phyloP scores from a whole-genome alignment of 805 yeast species.

The Nakazawaea sp. region DNA sequence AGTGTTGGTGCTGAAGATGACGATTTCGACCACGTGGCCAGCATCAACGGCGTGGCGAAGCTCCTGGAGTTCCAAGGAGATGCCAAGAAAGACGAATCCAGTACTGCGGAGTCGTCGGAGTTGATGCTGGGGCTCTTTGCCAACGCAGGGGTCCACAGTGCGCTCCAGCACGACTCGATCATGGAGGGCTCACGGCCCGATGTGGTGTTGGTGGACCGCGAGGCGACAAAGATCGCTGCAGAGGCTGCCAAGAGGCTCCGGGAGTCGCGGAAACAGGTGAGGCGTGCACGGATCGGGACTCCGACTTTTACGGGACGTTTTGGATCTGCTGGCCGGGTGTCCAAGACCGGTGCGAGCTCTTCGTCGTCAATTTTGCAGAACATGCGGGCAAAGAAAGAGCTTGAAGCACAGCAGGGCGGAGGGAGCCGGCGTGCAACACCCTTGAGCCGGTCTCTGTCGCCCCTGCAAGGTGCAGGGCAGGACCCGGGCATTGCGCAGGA shows the following conservation, averaged over 20 bases:
- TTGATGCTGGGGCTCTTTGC: slow-evolving; percentile 74
- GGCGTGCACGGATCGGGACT: slow-evolving; percentile 51
- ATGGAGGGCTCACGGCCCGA: slow-evolving; percentile 52
- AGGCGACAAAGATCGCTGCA: slow-evolving; percentile 52
- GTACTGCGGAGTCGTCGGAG: slow-evolving; percentile 52
- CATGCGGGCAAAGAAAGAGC: slow-evolving; percentile 36
- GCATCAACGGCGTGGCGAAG: slow-evolving; percentile 66
- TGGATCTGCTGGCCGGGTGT: slow-evolving; percentile 69
- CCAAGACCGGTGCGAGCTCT: slow-evolving; percentile 18
- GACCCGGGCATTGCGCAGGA: too few species aligned
- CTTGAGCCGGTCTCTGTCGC: too few species aligned
- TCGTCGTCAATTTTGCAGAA: slow-evolving; percentile 45
- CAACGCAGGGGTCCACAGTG: slow-evolving; percentile 63
- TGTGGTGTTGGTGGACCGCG: slow-evolving; percentile 47
- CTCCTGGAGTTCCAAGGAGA: slow-evolving; percentile 58
- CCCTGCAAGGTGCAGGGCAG: too few species aligned
- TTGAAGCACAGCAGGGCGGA: slow-evolving; percentile 15
- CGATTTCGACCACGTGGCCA: slow-evolving; percentile 59
- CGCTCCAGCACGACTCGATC: slow-evolving; percentile 74
- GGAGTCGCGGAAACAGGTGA: slow-evolving; percentile 50
- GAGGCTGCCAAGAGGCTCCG: slow-evolving; percentile 59
- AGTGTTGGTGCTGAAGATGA: slow-evolving; percentile 33
- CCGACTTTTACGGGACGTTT: slow-evolving; percentile 97
- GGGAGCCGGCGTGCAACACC: too few species aligned
- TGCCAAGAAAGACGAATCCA: slow-evolving; percentile 22